Evolutionary conservation across 495 filamentous ascomycete genomes (phyloP), one percentile per base, ranked within the genome.

Genomic region (Symbiotaphrina buchneri): DNA sequence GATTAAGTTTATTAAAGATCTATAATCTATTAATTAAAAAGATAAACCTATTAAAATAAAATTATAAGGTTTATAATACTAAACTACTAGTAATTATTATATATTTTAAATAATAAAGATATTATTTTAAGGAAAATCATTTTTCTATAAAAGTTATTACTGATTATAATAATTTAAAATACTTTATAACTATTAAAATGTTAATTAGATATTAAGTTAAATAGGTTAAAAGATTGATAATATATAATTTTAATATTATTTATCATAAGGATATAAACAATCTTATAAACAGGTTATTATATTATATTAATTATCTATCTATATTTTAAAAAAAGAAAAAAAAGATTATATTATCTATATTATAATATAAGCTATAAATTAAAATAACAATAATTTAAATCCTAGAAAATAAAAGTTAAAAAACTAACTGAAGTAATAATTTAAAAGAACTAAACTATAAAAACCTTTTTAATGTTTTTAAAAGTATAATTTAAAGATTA

Each of bases 31-130:
- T 43, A 37, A 11, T 40, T 27, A 13, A 33, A 26, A 43, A 44
- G 23, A 11, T 43, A 21, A 1, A 13, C 1, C 15, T 17, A 31
- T 21, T 27, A 26, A 23, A 45, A 32, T 27, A 39, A n/a, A 45
- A 46, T 15, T 46, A 46, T 20, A 28, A 45, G 31, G 42, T 45
- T 21, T 33, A 44, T 29, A 32, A 45, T 26, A 39, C 44, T 18
- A 32, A 46, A 28, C n/a, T 46, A 31, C 18, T 46, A 27, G 34
- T 30, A 11, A 31, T 46, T 30, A 19, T 44, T 6, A 18, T 26
- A 4, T 8, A 18, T 21, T 25, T 42, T 10, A 6, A 35, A 18
- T 18, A 35, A 6, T 44, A 33, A 28, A 32, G 15, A 30, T 16
- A 39, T 1, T 44, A 44, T 32, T 28, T 30, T 10, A 19, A 44